A percentile compares a stretch with the other conserved stretches of the same genome.
These are phyloP conservation scores for Gardenia jasminoides DNA, from an alignment of 257 asterid genomes.

Conservation along the genomic window DNA sequence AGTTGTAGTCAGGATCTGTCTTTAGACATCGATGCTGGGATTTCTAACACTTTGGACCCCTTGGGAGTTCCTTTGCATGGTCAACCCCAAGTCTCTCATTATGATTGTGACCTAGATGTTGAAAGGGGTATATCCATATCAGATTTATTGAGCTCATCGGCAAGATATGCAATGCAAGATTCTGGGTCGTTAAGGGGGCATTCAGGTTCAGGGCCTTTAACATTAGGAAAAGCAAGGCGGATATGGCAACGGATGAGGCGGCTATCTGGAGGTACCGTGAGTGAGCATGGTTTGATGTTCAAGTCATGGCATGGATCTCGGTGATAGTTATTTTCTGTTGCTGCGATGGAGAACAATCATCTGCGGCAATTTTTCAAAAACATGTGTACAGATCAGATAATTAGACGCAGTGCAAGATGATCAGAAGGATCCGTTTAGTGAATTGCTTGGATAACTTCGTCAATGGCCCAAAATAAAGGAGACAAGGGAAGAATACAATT, in stretches of 20 bases:
- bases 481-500: background rate
- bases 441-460: background rate
- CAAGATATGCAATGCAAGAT: slow-evolving; percentile 37
- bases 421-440: background rate
- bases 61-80: slow-evolving; percentile 34
- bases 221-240: slow-evolving; percentile 42
- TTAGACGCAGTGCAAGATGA: background rate
- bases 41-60: slow-evolving; percentile 25
- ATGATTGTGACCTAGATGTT: slow-evolving; percentile 52
- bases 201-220: slow-evolving; percentile 73
- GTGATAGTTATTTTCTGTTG: background rate
- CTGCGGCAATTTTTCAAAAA: background rate
- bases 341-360: background rate
- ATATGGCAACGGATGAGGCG: slow-evolving; percentile 68
- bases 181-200: slow-evolving; percentile 59
- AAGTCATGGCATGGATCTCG: slow-evolving; percentile 67
- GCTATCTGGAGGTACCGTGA: slow-evolving; percentile 60
- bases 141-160: slow-evolving; percentile 52
- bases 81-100: slow-evolving; percentile 45
- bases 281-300: slow-evolving; percentile 58
- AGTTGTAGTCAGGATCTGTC: slow-evolving; percentile 48
- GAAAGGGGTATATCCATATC: slow-evolving; percentile 74
- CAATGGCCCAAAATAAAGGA: background rate
- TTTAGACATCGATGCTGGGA: slow-evolving; percentile 34
- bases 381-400: background rate